Conservation (phyloP, 2,329 filamentous ascomycete species). For the Dendrostoma leiphaemia region DNA sequence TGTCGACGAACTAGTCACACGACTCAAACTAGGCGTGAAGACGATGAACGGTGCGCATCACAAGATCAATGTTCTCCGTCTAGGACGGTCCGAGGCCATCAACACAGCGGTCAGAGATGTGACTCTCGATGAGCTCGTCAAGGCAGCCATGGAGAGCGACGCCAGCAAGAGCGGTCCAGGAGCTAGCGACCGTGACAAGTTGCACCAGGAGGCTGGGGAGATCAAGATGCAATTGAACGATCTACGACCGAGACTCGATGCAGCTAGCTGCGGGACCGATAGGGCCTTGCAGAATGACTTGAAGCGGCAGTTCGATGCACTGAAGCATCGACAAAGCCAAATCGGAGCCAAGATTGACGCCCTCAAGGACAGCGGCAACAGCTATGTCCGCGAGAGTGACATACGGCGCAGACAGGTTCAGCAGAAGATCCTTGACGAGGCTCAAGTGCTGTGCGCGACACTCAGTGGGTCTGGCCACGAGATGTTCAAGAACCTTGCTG, state of each 20-base stretch:
- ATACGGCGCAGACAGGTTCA: conserved; percentile 81
- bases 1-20: conserved; percentile 91
- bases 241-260: conserved; percentile 69
- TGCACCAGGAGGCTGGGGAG: conserved; percentile 63
- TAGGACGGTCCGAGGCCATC: conserved; percentile 90
- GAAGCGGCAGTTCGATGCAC: conserved; percentile 72
- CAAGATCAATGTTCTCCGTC: conserved; percentile 81
- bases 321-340: conserved; percentile 71
- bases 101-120: conserved; percentile 87
- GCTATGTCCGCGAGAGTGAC: conserved; percentile 78
- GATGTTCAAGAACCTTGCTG: conserved; percentile 90
- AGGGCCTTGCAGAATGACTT: conserved; percentile 51
- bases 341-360: conserved; percentile 84
- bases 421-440: conserved; percentile 85
- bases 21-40: conserved; percentile 84
- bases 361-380: conserved; percentile 81
- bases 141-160: conserved; percentile 64
- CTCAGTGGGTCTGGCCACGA: conserved; percentile 95
- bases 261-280: conserved; percentile 56
- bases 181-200: conserved; percentile 53
- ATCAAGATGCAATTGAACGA: conserved; percentile 74
- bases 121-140: conserved; percentile 88
- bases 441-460: conserved; percentile 92
- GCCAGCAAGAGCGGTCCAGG: conserved; percentile 53
- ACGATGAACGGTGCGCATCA: conserved; percentile 69